phyloP scores from a whole-genome alignment of 1,284 basidiomycete species.

The Schizophyllum commune region DNA sequence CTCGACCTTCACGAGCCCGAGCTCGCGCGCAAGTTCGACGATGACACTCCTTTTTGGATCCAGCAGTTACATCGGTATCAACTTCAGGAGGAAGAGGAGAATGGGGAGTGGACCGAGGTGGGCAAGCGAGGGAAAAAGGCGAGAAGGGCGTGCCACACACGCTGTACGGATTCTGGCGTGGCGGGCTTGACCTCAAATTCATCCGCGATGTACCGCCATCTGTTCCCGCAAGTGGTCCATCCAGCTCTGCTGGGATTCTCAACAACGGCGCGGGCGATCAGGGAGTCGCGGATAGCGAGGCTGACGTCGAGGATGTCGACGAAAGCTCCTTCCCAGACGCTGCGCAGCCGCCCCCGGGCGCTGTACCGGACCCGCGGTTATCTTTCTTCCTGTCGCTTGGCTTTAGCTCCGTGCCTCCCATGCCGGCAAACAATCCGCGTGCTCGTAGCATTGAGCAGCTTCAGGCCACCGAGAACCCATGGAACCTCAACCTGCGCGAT shows the following conservation, averaged over 20 bases:
- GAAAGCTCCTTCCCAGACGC: not conserved
- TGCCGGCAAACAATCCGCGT: not conserved
- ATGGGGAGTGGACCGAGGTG: conserved; percentile 17
- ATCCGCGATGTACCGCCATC: conserved; percentile 11
- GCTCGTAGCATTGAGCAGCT: not conserved
- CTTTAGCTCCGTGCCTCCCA: not conserved
- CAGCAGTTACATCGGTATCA: conserved; percentile 12
- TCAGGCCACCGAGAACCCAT: not conserved
- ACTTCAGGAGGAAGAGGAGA: conserved; percentile 14
- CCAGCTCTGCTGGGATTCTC: not conserved
- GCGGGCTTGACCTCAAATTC: conserved; percentile 34
- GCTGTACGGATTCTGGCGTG: conserved; percentile 41
- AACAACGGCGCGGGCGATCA: not conserved
- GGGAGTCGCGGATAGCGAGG: not conserved
- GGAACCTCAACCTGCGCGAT: conserved; percentile 19
- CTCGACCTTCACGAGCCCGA: conserved; percentile 34
- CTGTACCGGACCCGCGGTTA: not conserved
- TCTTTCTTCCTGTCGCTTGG: not conserved
- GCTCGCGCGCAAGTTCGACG: conserved; percentile 28
- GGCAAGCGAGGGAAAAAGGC: conserved; percentile 14
- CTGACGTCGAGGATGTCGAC: not conserved
- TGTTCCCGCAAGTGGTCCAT: not conserved
- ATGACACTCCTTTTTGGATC: conserved; percentile 36
- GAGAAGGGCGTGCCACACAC: conserved; percentile 23
- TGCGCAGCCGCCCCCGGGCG: not conserved